Evolutionary conservation across 352 stramenopile genomes (phyloP).

Genomic region (Phytophthora vignae): DNA sequence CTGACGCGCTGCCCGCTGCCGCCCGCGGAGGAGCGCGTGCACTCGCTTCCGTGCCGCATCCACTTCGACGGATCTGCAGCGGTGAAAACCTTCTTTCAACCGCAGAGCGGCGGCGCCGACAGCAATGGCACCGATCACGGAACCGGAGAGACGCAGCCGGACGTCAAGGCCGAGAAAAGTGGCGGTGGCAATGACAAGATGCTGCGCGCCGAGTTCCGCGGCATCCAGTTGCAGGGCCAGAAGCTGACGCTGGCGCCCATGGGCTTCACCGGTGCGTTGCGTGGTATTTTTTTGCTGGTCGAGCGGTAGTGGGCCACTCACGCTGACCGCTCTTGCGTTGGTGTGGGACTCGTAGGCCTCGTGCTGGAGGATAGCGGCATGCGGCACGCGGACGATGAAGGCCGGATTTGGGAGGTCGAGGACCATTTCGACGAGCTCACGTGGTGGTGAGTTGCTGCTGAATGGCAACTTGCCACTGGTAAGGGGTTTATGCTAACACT

Average conservation of each 20-base stretch:
- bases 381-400: conserved; percentile 65
- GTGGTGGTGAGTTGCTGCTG: conserved; percentile 53
- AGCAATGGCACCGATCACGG: conserved; percentile 38
- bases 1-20: conserved; percentile 80
- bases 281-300: neutral
- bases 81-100: conserved; percentile 82
- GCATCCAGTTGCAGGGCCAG: conserved; percentile 69
- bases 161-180: conserved; percentile 24
- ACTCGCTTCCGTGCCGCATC: conserved; percentile 82
- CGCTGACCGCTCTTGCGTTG: conserved; percentile 4
- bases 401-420: conserved; percentile 80
- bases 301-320: neutral
- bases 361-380: conserved; percentile 69
- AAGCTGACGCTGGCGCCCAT: conserved; percentile 49
- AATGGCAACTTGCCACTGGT: neutral
- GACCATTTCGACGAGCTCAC: conserved; percentile 78
- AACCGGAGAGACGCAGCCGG: conserved; percentile 29
- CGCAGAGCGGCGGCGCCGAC: conserved; percentile 30
- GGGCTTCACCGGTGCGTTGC: conserved; percentile 56
- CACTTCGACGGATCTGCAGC: conserved; percentile 67
- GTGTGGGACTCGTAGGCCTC: conserved; percentile 46
- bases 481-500: neutral
- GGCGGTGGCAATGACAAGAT: conserved; percentile 8
- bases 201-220: conserved; percentile 68
- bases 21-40: conserved; percentile 59